Evolutionary conservation across 805 yeast species (phyloP).

Genomic region (Hanseniaspora meyeri): DNA sequence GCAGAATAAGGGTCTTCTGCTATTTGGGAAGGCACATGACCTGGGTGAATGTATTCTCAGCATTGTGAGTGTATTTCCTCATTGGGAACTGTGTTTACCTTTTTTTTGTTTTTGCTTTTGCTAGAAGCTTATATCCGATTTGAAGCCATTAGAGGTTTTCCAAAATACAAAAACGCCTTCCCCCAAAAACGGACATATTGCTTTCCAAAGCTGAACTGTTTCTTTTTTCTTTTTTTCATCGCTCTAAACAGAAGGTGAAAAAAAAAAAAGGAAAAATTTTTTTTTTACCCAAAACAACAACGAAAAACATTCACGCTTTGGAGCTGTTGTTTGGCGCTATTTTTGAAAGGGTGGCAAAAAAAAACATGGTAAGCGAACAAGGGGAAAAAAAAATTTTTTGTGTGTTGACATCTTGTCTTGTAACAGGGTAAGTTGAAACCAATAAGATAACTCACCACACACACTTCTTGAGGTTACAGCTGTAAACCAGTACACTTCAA

Average conservation of each 20-base stretch:
- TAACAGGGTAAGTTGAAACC: neutral
- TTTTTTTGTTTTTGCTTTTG: too few relatives aligned
- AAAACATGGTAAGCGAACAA: neutral
- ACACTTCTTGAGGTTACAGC: neutral
- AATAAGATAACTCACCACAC: neutral
- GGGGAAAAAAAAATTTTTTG: neutral
- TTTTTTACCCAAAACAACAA: neutral
- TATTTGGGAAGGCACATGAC: too few relatives aligned
- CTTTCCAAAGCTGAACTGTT: too few relatives aligned
- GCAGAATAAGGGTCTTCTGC: too few relatives aligned
- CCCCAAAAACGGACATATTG: too few relatives aligned
- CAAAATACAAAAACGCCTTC: too few relatives aligned
- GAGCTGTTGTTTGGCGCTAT: neutral
- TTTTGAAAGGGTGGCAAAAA: neutral
- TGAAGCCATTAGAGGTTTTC: too few relatives aligned
- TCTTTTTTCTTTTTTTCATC: neutral
- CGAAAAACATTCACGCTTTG: too few relatives aligned
- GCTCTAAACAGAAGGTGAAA: neutral
- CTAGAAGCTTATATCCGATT: too few relatives aligned
- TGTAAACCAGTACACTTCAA: neutral
- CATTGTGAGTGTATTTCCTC: too few relatives aligned
- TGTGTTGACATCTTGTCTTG: neutral
- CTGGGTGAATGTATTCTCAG: too few relatives aligned
- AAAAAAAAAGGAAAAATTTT: neutral
- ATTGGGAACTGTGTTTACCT: too few relatives aligned